Conservation (phyloP, 257 asterid genomes). For the Ajuga chamaepitys region DNA sequence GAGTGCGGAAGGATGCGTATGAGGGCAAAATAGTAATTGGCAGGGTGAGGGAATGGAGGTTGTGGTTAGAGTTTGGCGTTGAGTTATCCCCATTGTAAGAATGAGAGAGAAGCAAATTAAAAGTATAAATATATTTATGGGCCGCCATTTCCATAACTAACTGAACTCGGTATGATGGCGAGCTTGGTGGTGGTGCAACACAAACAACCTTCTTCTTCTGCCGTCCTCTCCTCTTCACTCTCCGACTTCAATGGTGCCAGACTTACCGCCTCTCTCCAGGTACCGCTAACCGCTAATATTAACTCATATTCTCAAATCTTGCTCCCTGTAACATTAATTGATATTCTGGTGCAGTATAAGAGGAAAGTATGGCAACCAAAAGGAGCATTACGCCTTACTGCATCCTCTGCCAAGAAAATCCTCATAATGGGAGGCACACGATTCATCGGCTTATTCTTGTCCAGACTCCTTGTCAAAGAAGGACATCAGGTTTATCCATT, state of each 20-base stretch:
- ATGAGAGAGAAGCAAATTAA: constrained; percentile 28
- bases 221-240: constrained; percentile 52
- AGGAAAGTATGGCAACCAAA: constrained; percentile 60
- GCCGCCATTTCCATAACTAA: constrained; percentile 26
- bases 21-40: no score
- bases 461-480: constrained; percentile 92
- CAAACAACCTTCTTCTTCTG: constrained; percentile 58
- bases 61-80: constrained; percentile 49
- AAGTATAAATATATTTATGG: constrained; percentile 15
- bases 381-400: constrained; percentile 49
- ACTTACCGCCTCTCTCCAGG: constrained; percentile 64
- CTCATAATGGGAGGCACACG: constrained; percentile 99
- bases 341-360: constrained; percentile 42
- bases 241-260: constrained; percentile 80
- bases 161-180: constrained; percentile 36
- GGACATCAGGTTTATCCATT: constrained; percentile 72
- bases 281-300: not conserved
- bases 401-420: constrained; percentile 85
- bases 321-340: not conserved
- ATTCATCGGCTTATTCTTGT: constrained; percentile 84
- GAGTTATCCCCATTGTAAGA: constrained; percentile 77
- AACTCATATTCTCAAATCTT: no score
- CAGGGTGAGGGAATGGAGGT: constrained; percentile 24
- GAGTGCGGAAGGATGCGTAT: no score
- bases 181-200: constrained; percentile 62